phyloP scores from a whole-genome alignment of 148 eudicot species.

The Dysphania ambrosioides region DNA sequence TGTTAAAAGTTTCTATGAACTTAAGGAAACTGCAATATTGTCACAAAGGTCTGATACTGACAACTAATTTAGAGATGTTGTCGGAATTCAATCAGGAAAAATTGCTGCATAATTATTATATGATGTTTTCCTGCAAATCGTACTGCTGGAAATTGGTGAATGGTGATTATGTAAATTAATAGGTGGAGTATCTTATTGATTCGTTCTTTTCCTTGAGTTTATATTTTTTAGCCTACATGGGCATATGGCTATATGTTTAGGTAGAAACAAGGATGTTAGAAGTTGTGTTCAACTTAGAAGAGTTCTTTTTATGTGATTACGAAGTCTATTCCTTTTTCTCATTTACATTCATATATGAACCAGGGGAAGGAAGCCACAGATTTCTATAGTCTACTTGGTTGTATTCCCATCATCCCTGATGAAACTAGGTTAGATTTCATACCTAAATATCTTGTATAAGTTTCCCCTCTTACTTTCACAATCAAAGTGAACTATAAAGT shows the following conservation, averaged over 20 bases:
- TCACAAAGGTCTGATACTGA: not conserved
- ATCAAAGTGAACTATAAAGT: not conserved
- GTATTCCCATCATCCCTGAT: not conserved
- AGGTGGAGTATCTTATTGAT: not conserved
- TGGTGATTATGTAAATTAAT: not conserved
- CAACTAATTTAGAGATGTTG: not conserved
- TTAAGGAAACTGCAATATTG: not conserved
- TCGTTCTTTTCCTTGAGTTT: not conserved
- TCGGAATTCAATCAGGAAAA: not conserved
- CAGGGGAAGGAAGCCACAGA: not conserved
- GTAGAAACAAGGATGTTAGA: not conserved
- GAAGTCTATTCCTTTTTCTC: not conserved
- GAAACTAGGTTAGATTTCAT: constrained; percentile 7
- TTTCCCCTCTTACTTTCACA: not conserved
- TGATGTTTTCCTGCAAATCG: too few relatives aligned
- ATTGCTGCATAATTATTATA: not conserved
- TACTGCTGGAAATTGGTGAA: not conserved
- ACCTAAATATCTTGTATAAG: not conserved
- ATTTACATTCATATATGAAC: not conserved
- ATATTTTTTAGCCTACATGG: not conserved
- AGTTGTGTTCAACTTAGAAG: not conserved
- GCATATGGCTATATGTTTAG: not conserved
- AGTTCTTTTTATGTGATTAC: not conserved
- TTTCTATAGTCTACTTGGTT: constrained; percentile 6
- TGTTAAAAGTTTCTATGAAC: not conserved